Base-by-base conservation (phyloP, 1,284 basidiomycete species). In the Heterobasidion parviporum region DNA sequence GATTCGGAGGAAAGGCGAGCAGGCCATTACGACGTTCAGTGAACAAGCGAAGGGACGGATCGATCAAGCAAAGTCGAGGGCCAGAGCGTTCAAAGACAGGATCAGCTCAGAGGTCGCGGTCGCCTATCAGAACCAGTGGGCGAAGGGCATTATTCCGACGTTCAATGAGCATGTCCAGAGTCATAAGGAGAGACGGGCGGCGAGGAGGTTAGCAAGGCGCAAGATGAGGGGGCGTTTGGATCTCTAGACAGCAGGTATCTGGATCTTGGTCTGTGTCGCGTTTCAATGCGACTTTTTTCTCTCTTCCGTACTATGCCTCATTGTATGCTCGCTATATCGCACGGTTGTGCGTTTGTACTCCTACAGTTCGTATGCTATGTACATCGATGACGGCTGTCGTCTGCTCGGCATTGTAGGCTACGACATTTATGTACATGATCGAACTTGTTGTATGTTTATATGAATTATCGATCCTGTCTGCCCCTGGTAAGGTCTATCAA, bases 21-120 rank as follows among this genome's bases (percentile, higher is more conserved):
- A 70, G 55, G 70, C 77, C 59, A 59, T 80, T 14, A 65, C 70
- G 20, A 67, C 67, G 16, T 70, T 79, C 8, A 66, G 72, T 34
- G 73, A 75, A 56, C 68, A 62, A 53, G 63, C 81, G 54, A 65
- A 62, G 54, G 70, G 66, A 0, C 65, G 72, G 48, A 70, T 77
- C 35, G 65, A 67, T 46, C 59, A 69, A 48, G 84, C 84, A 47
- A 75, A 68, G 68, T 73, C 71, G 62, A 72, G 75, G 56, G 84
- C 82, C 33, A 59, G 59, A 35, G 59, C 57, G 18, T 41, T 81
- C 56, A 75, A 69, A 62, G 68, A 77, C 38, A 52, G 34, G n/a
- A 50, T 60, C 51, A 49, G 49, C 26, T 38, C 46, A 16, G 54
- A 53, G 33, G 53, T 58, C 7, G 43, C 36, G 15, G 50, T 45